Base-by-base conservation (phyloP, 129 eudicot genomes). In the Ambrosia artemisiifolia region DNA sequence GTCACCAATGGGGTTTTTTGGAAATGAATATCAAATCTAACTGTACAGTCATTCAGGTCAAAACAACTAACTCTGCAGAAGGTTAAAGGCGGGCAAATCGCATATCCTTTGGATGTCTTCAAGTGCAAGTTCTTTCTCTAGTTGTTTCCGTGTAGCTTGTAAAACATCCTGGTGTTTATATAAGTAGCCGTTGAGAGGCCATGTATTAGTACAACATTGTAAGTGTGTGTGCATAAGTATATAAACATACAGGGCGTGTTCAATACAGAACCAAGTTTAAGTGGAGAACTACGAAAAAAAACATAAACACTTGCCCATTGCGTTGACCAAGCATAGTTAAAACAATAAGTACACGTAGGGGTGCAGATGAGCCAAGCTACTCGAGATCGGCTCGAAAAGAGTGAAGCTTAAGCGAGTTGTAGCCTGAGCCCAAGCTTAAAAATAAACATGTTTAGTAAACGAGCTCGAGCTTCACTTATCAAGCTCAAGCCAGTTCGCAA, bases 81-180 rank as follows among this genome's bases (percentile, higher is more conserved):
- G 76, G 86, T 90, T 85, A 69, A 67, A 88, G 30, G 98, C 96
- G 14, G 98, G 98, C 32, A 94, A 67, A 75, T 94, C 98, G 6
- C 82, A 80, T 79, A 94, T 85, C 49, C 76, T 78, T 11, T 73
- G 76, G 67, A 88, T 34, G 77, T 94, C 98, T 38, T 94, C 97
- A 53, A 94, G 85, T 18, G 89, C 86, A 49, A 94, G 72, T 81
- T 94, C 98, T 77, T 89, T 85, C 77, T 87, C 98, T 82, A 94
- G 67, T 66, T 94, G 98, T 11, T 69, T 81, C 30, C 96, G 79
- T 33, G 96, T 90, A 53, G 65, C 77, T 75, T 79, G 79, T 75
- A 94, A 70, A 63, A 94, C 97, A 54, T 87, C 92, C 98, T 89
- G 83, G 24, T 44, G 20, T 53, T 50, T n/a, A 7, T 16, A 50